These are phyloP conservation scores for Ceratocystis smalleyi DNA, from an alignment of 2,329 filamentous ascomycete species.

Conservation along the genomic window DNA sequence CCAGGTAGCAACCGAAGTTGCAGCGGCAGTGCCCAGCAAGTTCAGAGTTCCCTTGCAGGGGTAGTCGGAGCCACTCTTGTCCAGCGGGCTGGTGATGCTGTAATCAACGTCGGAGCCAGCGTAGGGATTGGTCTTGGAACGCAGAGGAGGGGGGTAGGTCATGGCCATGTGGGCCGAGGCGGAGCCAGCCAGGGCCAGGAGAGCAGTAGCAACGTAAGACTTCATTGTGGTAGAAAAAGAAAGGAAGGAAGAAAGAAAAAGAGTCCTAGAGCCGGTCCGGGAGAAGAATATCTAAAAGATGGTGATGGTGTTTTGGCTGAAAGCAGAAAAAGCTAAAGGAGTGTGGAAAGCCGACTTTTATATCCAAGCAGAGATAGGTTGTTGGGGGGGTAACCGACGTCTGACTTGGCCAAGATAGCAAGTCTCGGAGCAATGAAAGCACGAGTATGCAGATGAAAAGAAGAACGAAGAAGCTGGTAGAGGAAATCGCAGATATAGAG, in stretches of 20 bases:
- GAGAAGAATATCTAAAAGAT: not conserved
- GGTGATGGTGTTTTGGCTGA: not conserved
- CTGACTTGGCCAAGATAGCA: not conserved
- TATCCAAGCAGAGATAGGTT: not conserved
- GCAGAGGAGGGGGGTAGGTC: conserved; percentile 36
- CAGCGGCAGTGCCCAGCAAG: conserved; percentile 33
- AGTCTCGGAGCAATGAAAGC: not conserved
- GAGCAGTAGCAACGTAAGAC: conserved; percentile 26
- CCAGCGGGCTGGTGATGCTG: conserved; percentile 54
- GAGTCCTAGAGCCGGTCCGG: not conserved
- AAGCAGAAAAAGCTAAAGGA: not conserved
- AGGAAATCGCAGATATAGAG: no score
- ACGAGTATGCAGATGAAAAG: not conserved
- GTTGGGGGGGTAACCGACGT: not conserved
- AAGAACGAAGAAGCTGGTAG: not conserved
- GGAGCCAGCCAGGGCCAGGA: conserved; percentile 30
- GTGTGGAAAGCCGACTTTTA: not conserved
- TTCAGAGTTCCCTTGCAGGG: conserved; percentile 56
- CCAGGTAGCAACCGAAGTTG: conserved; percentile 44
- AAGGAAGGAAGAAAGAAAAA: not conserved
- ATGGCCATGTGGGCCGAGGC: conserved; percentile 43
- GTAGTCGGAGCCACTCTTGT: conserved; percentile 45
- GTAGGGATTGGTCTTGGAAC: conserved; percentile 37
- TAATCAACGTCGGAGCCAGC: conserved; percentile 44
- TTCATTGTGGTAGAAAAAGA: conserved; percentile 28